phyloP scores from a whole-genome alignment of 2,329 filamentous ascomycete species.

The Colletotrichum sp. region DNA sequence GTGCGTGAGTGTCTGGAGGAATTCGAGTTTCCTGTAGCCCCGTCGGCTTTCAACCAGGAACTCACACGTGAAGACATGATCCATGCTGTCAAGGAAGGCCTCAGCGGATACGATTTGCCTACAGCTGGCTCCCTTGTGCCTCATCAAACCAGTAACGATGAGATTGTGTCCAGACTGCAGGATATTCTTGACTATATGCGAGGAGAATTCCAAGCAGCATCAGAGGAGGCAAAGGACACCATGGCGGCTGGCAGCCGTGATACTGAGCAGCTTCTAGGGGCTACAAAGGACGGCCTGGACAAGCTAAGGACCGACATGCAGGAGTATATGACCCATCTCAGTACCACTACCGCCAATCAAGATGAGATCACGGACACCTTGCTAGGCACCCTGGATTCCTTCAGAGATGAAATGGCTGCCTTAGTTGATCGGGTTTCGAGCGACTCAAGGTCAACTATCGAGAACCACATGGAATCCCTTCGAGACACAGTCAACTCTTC shows the following conservation, averaged over 20 bases:
- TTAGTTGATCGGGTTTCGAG: slow-evolving; percentile 58
- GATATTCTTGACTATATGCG: slow-evolving; percentile 70
- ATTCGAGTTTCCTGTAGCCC: slow-evolving; percentile 75
- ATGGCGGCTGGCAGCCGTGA: slow-evolving; percentile 79
- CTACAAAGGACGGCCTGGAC: slow-evolving; percentile 86
- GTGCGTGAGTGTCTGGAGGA: slow-evolving; percentile 88
- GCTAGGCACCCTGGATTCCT: slow-evolving; percentile 68
- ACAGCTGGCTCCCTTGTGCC: slow-evolving; percentile 45
- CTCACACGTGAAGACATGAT: slow-evolving; percentile 68
- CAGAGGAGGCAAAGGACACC: slow-evolving; percentile 75
- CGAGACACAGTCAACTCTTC: slow-evolving; percentile 78
- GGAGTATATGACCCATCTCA: slow-evolving; percentile 75
- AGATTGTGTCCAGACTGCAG: slow-evolving; percentile 61
- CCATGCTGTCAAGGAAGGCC: slow-evolving; percentile 66
- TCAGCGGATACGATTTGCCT: slow-evolving; percentile 55
- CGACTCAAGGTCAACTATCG: slow-evolving; percentile 71
- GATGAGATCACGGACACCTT: slow-evolving; percentile 80
- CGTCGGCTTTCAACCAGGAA: slow-evolving; percentile 58
- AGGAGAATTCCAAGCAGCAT: slow-evolving; percentile 63
- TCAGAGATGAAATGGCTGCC: slow-evolving; percentile 69
- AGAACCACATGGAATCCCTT: slow-evolving; percentile 82
- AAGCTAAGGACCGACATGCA: slow-evolving; percentile 82
- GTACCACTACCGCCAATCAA: slow-evolving; percentile 68
- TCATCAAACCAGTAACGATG: slow-evolving; percentile 46
- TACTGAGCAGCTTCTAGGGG: slow-evolving; percentile 87